Evolutionary conservation across 345 rosid species (phyloP), one percentile per base, ranked within the genome.

Genomic region (Eutrema yunnanense): DNA sequence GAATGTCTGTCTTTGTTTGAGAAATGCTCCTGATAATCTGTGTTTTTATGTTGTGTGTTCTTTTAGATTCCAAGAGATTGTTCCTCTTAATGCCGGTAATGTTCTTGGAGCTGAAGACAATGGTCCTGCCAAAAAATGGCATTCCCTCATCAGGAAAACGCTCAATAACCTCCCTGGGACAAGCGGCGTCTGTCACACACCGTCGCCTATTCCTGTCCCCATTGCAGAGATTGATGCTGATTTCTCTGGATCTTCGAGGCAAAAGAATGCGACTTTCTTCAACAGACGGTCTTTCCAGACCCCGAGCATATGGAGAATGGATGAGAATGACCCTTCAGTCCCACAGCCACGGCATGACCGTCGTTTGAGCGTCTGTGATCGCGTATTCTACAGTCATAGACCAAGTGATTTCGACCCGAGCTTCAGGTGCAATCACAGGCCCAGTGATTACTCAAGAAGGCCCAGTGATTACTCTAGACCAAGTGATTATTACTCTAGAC

Each of bases 101-200:
- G 83, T 95, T 84, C 90, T 95, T 44, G 99, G 96, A 34, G 89
- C 96, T 50, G 99, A 95, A 85, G 98, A 95, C 84, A 95, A 91
- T 40, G 99, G 97, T 27, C 99, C 98, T 52, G 97, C 98, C 65
- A 90, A 95, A 56, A 95, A 95, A 82, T 95, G 98, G 99, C 79
- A 83, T 62, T 82, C 94, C 41, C 87, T 92, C 32, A 85, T 95
- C 41, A 83, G 94, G 43, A 95, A 75, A 81, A 86, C 97, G 29
- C 87, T 95, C 16, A 95, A 92, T 63, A 85, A 81, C 86, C 92
- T 86, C 65, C 98, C 71, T 13, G 97, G 96, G 22, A 80, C 87
- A 40, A 84, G 82, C 52, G 78, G 83, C 1, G 41, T 13, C 10
- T 88, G 79, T 76, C 90, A 90, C 77, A 86, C 96, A 3, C 94